These are phyloP conservation scores for Podospora pseudoanserina DNA, from an alignment of 495 filamentous ascomycete species.

Conservation along the genomic window DNA sequence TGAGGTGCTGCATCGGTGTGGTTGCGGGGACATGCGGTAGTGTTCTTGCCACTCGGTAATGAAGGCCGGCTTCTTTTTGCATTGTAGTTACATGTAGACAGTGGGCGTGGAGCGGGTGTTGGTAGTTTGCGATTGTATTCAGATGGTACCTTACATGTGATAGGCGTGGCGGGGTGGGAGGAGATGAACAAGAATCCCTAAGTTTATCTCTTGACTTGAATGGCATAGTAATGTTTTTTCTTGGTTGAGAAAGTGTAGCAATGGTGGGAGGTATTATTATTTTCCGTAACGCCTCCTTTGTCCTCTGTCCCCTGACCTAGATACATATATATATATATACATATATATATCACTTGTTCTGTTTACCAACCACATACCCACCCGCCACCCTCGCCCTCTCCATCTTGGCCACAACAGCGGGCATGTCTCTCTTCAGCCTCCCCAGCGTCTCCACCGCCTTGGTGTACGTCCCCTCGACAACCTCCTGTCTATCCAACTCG, in stretches of 20 bases:
- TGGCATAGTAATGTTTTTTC: too few relatives aligned
- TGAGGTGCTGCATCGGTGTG: background rate
- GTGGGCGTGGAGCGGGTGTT: background rate
- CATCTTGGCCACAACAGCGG: constrained; percentile 69
- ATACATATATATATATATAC: too few relatives aligned
- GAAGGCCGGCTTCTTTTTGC: background rate
- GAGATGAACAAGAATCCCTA: background rate
- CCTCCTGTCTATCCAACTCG: constrained; percentile 45
- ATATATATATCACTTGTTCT: constrained; percentile 18
- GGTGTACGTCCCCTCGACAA: constrained; percentile 49
- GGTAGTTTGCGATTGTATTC: background rate
- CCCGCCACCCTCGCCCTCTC: constrained; percentile 72
- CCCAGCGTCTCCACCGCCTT: constrained; percentile 51
- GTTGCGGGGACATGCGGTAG: background rate
- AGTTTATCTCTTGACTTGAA: background rate
- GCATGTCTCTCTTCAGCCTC: constrained; percentile 57
- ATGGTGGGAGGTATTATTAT: background rate
- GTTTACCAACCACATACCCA: constrained; percentile 48
- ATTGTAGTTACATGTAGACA: background rate
- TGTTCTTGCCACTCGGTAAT: background rate
- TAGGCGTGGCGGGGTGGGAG: background rate
- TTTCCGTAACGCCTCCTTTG: too few relatives aligned
- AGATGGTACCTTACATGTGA: background rate
- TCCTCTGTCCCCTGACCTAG: too few relatives aligned
- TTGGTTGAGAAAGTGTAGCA: too few relatives aligned